A percentile compares a stretch with the other conserved stretches of the same genome.
phyloP scores from a whole-genome alignment of 2,329 filamentous ascomycete genomes.

The Meredithiella fracta region DNA sequence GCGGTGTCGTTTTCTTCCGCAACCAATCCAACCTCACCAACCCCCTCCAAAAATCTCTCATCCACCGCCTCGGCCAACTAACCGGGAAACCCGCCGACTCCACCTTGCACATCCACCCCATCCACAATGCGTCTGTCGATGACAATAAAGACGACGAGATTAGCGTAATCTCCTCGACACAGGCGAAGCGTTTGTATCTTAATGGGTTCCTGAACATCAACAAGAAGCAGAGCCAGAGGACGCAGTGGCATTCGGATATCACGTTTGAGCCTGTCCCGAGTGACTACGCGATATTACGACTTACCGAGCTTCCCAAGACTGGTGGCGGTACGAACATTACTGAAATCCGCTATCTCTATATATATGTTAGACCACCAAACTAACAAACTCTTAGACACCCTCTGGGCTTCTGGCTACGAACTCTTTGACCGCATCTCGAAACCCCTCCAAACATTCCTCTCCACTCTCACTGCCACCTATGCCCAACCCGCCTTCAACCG shows the following conservation, averaged over 20 bases:
- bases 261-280: constrained; percentile 46
- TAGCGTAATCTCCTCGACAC: constrained; percentile 44
- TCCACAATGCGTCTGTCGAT: constrained; percentile 36
- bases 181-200: constrained; percentile 35
- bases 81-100: constrained; percentile 39
- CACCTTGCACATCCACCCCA: constrained; percentile 42
- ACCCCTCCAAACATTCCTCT: constrained; percentile 40
- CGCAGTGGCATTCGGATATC: constrained; percentile 47
- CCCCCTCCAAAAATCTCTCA: constrained; percentile 48
- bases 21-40: constrained; percentile 44
- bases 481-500: constrained; percentile 34
- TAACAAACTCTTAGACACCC: constrained; percentile 28
- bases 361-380: not conserved
- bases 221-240: constrained; percentile 29
- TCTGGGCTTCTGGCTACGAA: constrained; percentile 53
- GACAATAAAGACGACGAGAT: constrained; percentile 41
- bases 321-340: constrained; percentile 33
- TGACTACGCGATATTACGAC: constrained; percentile 43
- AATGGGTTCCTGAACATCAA: constrained; percentile 21
- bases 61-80: constrained; percentile 41
- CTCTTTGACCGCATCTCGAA: constrained; percentile 46
- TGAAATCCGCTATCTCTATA: not conserved
- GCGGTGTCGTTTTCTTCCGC: constrained; percentile 56
- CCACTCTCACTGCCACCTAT: constrained; percentile 39
- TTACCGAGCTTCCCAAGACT: constrained; percentile 36